Percentiles rank a stretch among this genome's conserved stretches.
phyloP scores from a whole-genome alignment of 1,139 yeast species.

The Yamadazyma aaseri region DNA sequence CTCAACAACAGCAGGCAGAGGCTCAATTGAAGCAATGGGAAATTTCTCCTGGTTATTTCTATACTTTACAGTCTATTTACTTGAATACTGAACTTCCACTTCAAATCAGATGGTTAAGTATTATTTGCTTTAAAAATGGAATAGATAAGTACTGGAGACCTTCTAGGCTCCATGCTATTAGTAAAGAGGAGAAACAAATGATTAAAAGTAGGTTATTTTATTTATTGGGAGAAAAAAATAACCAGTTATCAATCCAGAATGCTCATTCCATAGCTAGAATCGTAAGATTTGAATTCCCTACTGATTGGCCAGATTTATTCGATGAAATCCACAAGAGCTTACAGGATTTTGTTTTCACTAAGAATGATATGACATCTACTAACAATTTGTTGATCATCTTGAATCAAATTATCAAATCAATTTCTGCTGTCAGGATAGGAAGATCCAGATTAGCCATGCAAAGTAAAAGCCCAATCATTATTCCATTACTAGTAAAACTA shows the following conservation, averaged over 20 bases:
- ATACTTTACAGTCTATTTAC: constrained; percentile 59
- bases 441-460: constrained; percentile 79
- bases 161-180: constrained; percentile 54
- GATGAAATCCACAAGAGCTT: constrained; percentile 50
- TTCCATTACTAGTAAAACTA: constrained; percentile 56
- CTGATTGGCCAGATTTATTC: constrained; percentile 79
- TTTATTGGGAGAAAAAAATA: constrained; percentile 65
- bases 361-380: constrained; percentile 49
- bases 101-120: constrained; percentile 80
- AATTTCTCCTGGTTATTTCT: constrained; percentile 57
- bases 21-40: constrained; percentile 70
- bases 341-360: constrained; percentile 45
- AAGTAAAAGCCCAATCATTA: constrained; percentile 60
- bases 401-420: constrained; percentile 73
- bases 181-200: constrained; percentile 64
- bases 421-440: constrained; percentile 79
- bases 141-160: constrained; percentile 81
- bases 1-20: constrained; percentile 63
- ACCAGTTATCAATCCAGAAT: constrained; percentile 73
- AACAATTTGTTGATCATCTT: constrained; percentile 65
- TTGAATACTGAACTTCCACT: constrained; percentile 55
- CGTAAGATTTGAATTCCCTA: constrained; percentile 81
- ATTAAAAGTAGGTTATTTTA: constrained; percentile 62
- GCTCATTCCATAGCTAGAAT: constrained; percentile 80
- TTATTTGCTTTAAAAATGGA: constrained; percentile 86